Evolutionary conservation across 2,329 filamentous ascomycete species (phyloP).

Genomic region (Sclerotinia spermophila): DNA sequence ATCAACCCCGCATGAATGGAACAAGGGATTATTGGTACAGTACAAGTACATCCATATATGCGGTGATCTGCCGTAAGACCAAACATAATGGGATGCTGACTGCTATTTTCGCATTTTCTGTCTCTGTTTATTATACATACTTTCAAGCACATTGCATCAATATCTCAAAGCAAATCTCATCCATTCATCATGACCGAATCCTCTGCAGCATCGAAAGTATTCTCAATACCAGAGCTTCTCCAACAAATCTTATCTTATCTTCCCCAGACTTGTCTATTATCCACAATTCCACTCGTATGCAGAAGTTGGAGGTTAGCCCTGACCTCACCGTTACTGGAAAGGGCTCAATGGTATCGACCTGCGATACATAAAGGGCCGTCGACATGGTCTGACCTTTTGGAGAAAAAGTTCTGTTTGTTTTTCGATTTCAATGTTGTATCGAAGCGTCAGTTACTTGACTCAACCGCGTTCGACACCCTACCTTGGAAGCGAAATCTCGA

Average conservation of each 20-base stretch:
- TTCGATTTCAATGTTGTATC: not conserved
- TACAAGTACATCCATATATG: too few species aligned
- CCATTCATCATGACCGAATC: not conserved
- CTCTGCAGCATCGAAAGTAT: slow-evolving; percentile 6
- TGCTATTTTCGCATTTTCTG: not conserved
- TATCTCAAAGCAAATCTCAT: not conserved
- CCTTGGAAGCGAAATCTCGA: slow-evolving; percentile 11
- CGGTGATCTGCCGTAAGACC: not conserved
- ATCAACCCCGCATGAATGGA: not conserved
- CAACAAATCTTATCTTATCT: slow-evolving; percentile 12
- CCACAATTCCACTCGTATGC: not conserved
- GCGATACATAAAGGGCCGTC: not conserved
- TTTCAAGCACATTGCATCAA: not conserved
- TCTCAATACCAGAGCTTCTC: slow-evolving; percentile 16
- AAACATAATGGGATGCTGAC: not conserved
- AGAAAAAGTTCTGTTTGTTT: slow-evolving; percentile 9
- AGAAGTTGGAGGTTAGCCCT: slow-evolving; percentile 11
- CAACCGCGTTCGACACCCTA: not conserved
- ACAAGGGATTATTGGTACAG: not conserved
- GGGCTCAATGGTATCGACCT: slow-evolving; percentile 11
- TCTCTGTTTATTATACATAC: not conserved
- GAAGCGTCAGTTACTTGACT: not conserved
- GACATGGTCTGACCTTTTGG: slow-evolving; percentile 14
- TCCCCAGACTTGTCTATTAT: slow-evolving; percentile 10
- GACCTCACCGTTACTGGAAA: slow-evolving; percentile 7